A percentile compares a stretch with the other conserved stretches of the same genome.
Evolutionary conservation across 2,329 filamentous ascomycete species (phyloP).

Genomic region (Colletotrichum endophyticum): DNA sequence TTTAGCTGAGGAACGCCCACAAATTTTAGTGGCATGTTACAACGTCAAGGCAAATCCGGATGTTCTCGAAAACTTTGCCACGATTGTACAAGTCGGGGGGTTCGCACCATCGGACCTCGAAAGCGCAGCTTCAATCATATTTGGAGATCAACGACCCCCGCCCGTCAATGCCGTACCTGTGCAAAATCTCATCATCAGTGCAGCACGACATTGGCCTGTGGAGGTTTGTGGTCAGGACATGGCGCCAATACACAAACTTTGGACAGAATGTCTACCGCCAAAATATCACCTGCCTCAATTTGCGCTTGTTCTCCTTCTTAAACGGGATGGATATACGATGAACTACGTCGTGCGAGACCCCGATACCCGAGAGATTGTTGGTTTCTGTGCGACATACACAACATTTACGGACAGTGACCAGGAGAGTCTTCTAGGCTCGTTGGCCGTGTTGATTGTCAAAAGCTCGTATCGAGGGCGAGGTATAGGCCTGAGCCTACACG

Average conservation of each 20-base stretch:
- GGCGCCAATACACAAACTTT: slow-evolving; percentile 47
- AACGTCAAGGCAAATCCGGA: slow-evolving; percentile 40
- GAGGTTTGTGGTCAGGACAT: slow-evolving; percentile 46
- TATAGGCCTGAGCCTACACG: slow-evolving; percentile 58
- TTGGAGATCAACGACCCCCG: slow-evolving; percentile 37
- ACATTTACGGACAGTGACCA: slow-evolving; percentile 59
- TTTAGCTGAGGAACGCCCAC: slow-evolving; percentile 52
- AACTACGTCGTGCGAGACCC: slow-evolving; percentile 62
- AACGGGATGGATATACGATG: slow-evolving; percentile 60
- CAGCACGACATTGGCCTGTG: slow-evolving; percentile 43
- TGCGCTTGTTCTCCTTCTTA: slow-evolving; percentile 50
- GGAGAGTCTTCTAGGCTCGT: slow-evolving; percentile 58
- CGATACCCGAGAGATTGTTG: slow-evolving; percentile 47
- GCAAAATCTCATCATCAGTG: slow-evolving; percentile 10
- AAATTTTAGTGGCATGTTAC: slow-evolving; percentile 59
- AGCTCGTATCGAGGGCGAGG: slow-evolving; percentile 52
- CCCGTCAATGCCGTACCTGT: not conserved
- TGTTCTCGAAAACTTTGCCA: slow-evolving; percentile 50
- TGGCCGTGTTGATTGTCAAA: slow-evolving; percentile 59
- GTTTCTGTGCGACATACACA: slow-evolving; percentile 66
- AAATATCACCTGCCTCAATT: slow-evolving; percentile 50
- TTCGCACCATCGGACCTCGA: slow-evolving; percentile 54
- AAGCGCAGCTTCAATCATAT: slow-evolving; percentile 56
- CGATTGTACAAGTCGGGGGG: slow-evolving; percentile 53
- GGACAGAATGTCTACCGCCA: slow-evolving; percentile 48